phyloP scores from a whole-genome alignment of 495 filamentous ascomycete genomes.

The Beverwykella pulmonaria region DNA sequence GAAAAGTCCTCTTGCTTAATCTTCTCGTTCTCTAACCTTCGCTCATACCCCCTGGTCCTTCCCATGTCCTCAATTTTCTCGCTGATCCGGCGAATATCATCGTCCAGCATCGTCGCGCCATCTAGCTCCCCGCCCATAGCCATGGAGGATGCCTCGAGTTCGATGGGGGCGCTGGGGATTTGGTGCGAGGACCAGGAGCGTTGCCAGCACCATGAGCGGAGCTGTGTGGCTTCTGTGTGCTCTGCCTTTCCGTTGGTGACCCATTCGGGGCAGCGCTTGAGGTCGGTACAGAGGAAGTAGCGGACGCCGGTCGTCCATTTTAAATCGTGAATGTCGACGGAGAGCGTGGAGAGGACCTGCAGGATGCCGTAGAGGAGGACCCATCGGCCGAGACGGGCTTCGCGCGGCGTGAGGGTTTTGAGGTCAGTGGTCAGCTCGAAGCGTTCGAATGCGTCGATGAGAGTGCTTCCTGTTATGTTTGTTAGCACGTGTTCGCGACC shows the following conservation, averaged over 20 bases:
- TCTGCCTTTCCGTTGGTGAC: constrained; percentile 26
- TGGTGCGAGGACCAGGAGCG: constrained; percentile 20
- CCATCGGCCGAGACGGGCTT: constrained; percentile 43
- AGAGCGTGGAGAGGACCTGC: constrained; percentile 62
- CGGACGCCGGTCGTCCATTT: constrained; percentile 61
- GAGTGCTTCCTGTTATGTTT: constrained; percentile 43
- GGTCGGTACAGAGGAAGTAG: constrained; percentile 61
- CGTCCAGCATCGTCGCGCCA: constrained; percentile 28
- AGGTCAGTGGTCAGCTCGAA: constrained; percentile 59
- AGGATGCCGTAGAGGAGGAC: constrained; percentile 44
- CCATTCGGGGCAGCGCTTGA: constrained; percentile 36
- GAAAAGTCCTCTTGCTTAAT: constrained; percentile 27
- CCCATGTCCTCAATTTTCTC: constrained; percentile 36
- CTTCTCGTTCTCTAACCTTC: constrained; percentile 31
- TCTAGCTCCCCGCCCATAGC: constrained; percentile 19
- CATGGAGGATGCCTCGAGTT: constrained; percentile 20
- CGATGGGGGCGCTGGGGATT: constrained; percentile 7
- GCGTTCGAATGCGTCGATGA: constrained; percentile 64
- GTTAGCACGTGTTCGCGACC: constrained; percentile 16
- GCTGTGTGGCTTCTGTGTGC: constrained; percentile 30
- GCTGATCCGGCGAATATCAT: constrained; percentile 27
- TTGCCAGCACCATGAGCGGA: constrained; percentile 33
- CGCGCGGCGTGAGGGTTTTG: constrained; percentile 25
- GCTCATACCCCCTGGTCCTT: constrained; percentile 1
- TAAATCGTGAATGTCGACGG: constrained; percentile 65